Conservation (phyloP, 768 basidiomycete genomes). For the Leccinum variicolor region DNA sequence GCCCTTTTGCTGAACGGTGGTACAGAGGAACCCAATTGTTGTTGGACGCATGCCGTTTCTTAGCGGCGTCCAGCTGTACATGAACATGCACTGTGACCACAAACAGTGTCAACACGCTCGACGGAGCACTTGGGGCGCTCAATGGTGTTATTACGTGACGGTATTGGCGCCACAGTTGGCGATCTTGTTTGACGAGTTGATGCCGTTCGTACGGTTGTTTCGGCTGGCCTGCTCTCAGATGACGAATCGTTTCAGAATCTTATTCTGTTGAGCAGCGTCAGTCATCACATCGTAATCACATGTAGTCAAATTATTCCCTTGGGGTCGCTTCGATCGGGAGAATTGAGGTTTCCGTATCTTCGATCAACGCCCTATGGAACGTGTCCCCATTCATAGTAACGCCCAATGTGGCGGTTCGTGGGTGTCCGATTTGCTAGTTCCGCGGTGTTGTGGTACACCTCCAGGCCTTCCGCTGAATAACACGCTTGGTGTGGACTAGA, state of each 20-base stretch:
- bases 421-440: too few species aligned
- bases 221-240: background rate
- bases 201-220: background rate
- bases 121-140: background rate
- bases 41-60: background rate
- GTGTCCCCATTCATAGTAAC: too few species aligned
- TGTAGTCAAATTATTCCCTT: background rate
- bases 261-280: background rate
- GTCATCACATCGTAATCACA: background rate
- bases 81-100: background rate
- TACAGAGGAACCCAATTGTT: background rate
- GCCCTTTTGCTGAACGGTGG: background rate
- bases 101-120: background rate
- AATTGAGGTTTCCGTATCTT: background rate
- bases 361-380: background rate
- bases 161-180: background rate
- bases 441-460: background rate
- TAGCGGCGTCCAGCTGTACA: background rate
- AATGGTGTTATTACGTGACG: too few species aligned
- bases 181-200: background rate
- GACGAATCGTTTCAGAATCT: background rate
- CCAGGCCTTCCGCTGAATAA: background rate
- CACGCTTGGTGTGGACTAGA: too few species aligned
- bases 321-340: too few species aligned
- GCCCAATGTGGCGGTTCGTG: too few species aligned